phyloP scores from a whole-genome alignment of 2,329 filamentous ascomycete genomes.

The Apiospora phragmitis region DNA sequence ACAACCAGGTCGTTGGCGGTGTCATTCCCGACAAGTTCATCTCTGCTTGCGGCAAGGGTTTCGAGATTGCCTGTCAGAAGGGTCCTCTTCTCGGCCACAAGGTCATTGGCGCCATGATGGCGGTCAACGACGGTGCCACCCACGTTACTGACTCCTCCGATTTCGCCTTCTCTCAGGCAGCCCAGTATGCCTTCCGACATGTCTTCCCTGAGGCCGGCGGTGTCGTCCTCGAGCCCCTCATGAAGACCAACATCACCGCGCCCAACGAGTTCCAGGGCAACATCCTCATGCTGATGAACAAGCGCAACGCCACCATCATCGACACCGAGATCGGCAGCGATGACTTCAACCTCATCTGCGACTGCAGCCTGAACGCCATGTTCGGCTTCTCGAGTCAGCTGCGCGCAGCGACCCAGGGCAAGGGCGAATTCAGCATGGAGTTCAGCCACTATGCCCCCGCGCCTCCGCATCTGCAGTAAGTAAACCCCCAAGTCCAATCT shows the following conservation, averaged over 20 bases:
- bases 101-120: slow-evolving; percentile 86
- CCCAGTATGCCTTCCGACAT: slow-evolving; percentile 95
- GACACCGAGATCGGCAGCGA: slow-evolving; percentile 93
- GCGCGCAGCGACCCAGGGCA: slow-evolving; percentile 91
- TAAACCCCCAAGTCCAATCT: slow-evolving; percentile 25
- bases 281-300: slow-evolving; percentile 93
- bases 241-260: slow-evolving; percentile 97
- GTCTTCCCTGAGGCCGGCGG: slow-evolving; percentile 81
- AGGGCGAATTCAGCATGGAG: slow-evolving; percentile 98
- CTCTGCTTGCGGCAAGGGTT: slow-evolving; percentile 92
- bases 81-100: slow-evolving; percentile 91
- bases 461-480: slow-evolving; percentile 84
- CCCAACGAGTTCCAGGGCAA: slow-evolving; percentile 97
- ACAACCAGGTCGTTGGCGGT: slow-evolving; percentile 84
- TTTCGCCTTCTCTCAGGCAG: slow-evolving; percentile 92
- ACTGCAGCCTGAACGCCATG: slow-evolving; percentile 95
- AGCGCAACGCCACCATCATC: slow-evolving; percentile 91
- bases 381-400: slow-evolving; percentile 94
- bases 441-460: slow-evolving; percentile 94
- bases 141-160: slow-evolving; percentile 98
- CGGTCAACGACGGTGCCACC: slow-evolving; percentile 93
- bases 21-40: slow-evolving; percentile 95
- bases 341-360: slow-evolving; percentile 89
- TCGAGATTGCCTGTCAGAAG: slow-evolving; percentile 77
- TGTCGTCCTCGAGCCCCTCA: slow-evolving; percentile 88